These are phyloP conservation scores for Vaccinium myrtillus DNA, from an alignment of 148 eudicot genomes.

Conservation along the genomic window DNA sequence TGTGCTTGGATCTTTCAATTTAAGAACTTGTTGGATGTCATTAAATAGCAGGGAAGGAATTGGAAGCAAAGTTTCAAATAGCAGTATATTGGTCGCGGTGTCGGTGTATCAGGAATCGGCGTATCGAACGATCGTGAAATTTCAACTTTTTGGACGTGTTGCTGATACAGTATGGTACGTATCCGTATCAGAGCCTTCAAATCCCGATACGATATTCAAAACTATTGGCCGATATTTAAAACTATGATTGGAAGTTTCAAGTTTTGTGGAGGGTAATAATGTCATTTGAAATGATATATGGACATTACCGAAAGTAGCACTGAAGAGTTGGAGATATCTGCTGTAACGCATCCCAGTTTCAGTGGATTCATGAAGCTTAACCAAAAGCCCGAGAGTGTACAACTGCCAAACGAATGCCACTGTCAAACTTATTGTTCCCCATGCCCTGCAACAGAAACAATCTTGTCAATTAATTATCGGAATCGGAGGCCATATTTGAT, in stretches of 20 bases:
- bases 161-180: too few species aligned
- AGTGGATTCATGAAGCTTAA: constrained; percentile 18
- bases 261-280: neutral
- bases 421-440: constrained; percentile 13
- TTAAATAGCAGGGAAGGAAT: too few species aligned
- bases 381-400: constrained; percentile 13
- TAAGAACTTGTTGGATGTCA: too few species aligned
- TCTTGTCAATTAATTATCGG: neutral
- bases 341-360: constrained; percentile 16
- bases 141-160: too few species aligned
- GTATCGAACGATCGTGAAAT: too few species aligned
- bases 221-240: too few species aligned
- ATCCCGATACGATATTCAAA: too few species aligned
- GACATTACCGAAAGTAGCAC: constrained; percentile 9
- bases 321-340: constrained; percentile 19
- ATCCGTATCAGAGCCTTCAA: too few species aligned
- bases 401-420: constrained; percentile 22
- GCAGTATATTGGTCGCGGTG: too few species aligned
- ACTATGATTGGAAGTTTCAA: neutral
- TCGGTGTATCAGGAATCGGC: too few species aligned
- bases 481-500: neutral
- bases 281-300: neutral
- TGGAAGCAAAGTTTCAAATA: too few species aligned
- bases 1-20: too few species aligned
- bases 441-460: neutral